Base-by-base conservation (phyloP, 2,329 filamentous ascomycete genomes). In the Beauveria asiatica region DNA sequence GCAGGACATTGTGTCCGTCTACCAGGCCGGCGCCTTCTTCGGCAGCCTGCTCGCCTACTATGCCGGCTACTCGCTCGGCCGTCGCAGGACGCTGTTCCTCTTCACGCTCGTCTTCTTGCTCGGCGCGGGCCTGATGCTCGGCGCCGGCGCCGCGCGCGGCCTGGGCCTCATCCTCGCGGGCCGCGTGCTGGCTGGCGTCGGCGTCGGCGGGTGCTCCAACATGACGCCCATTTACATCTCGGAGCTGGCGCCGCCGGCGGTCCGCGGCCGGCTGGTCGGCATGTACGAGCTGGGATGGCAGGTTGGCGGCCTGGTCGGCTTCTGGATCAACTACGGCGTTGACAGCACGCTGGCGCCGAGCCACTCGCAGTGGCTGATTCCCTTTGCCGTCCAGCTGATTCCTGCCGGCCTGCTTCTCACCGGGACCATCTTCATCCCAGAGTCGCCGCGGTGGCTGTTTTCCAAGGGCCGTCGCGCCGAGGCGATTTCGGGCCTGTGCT, bases 21-120 rank as follows among this genome's bases (percentile, higher is more conserved):
- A 90, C 75, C 90, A 93, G 73, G 90, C 89, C 10, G 89, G 89
- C 62, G 89, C 89, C 62, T 92, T 94, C 76, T 92, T 93, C 66
- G 90, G 90, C 55, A 83, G 86, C n/a, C 74, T 91, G 45, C 80
- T 82, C 62, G 87, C 85, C 60, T 92, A 88, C 65, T 79, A 76
- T 9, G 80, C 83, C 39, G 84, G 82, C 33, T 85, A 87, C 75
- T 89, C 81, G 69, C 75, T 87, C 63, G 89, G 89, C 30, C 82
- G 89, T 23, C 83, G 83, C 67, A 81, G 78, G 69, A 86, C 83
- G 23, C 77, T 92, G 2, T 75, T 85, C 64, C 64, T 84, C 51
- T 88, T 86, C 69, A 74, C 79, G 2, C 58, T 80, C 39, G 65
- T 92, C 64, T 92, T 92, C 72, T 78, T 84, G 57, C 68, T 92